phyloP scores from a whole-genome alignment of 768 basidiomycete genomes.

The Xerocomus spinulosus region DNA sequence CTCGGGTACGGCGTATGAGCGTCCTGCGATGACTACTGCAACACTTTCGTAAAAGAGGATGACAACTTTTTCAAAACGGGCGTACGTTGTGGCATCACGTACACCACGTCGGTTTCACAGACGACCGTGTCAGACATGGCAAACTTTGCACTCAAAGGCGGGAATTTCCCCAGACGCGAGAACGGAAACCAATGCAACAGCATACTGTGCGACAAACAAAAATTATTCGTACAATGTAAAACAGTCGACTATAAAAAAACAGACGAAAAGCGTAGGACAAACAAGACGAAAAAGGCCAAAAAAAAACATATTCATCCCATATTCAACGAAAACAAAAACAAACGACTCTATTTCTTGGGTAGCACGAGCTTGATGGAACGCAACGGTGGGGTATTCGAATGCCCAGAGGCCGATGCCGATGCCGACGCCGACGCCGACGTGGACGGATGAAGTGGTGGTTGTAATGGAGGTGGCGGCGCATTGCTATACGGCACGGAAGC shows the following conservation, averaged over 20 bases:
- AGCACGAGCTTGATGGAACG: constrained; percentile 30
- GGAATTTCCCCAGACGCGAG: not conserved
- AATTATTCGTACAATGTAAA: constrained; percentile 13
- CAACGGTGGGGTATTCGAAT: constrained; percentile 27
- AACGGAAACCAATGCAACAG: not conserved
- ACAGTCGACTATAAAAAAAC: not conserved
- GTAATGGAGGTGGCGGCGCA: constrained; percentile 12
- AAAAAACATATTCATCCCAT: not conserved
- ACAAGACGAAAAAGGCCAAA: not conserved
- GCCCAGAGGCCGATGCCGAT: constrained; percentile 5
- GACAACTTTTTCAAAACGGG: no score
- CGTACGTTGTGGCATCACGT: no score
- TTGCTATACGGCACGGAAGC: constrained; percentile 22
- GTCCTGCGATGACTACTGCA: no score
- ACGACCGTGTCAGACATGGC: no score
- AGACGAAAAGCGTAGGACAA: not conserved
- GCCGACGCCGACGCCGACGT: not conserved
- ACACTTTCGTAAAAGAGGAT: no score
- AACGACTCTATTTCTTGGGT: constrained; percentile 26
- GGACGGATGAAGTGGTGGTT: constrained; percentile 1
- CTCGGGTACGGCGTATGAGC: no score
- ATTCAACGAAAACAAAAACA: not conserved
- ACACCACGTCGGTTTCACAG: no score
- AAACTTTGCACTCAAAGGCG: not conserved
- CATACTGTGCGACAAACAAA: not conserved